Conservation (phyloP, 2,329 filamentous ascomycete genomes). For the Diaporthe humulicola region DNA sequence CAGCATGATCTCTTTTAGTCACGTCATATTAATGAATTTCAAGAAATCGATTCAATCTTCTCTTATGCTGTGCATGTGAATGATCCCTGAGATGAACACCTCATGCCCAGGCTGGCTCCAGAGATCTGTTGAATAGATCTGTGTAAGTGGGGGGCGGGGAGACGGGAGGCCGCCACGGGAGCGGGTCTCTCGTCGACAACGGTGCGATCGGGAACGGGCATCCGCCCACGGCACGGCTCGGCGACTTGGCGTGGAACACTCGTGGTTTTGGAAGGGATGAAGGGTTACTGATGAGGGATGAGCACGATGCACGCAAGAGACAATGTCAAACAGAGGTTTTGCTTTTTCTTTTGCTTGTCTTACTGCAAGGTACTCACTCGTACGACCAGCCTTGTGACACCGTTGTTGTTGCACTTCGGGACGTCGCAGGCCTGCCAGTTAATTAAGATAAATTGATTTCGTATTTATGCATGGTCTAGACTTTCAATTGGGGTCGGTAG, state of each 20-base stretch:
- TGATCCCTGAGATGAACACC: background rate
- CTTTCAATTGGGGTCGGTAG: background rate
- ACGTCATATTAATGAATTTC: conserved; percentile 13
- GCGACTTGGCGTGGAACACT: conserved; percentile 1
- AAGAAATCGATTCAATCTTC: background rate
- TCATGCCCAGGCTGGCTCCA: background rate
- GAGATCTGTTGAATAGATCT: background rate
- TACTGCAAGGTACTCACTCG: background rate
- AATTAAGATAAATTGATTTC: background rate
- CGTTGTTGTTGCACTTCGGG: too few species aligned
- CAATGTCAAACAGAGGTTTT: background rate
- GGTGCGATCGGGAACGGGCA: background rate
- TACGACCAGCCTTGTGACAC: background rate
- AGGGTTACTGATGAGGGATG: too few species aligned
- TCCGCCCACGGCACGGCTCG: background rate
- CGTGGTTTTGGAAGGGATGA: background rate
- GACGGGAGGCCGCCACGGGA: too few species aligned
- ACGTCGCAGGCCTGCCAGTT: background rate
- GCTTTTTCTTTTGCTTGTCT: background rate
- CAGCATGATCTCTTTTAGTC: conserved; percentile 17
- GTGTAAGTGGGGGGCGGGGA: too few species aligned
- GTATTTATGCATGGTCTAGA: background rate
- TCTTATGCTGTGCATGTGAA: background rate
- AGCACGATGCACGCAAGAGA: background rate
- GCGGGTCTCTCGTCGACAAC: background rate